phyloP scores from a whole-genome alignment of 2,329 filamentous ascomycete species.

The Apiospora saccharicola region DNA sequence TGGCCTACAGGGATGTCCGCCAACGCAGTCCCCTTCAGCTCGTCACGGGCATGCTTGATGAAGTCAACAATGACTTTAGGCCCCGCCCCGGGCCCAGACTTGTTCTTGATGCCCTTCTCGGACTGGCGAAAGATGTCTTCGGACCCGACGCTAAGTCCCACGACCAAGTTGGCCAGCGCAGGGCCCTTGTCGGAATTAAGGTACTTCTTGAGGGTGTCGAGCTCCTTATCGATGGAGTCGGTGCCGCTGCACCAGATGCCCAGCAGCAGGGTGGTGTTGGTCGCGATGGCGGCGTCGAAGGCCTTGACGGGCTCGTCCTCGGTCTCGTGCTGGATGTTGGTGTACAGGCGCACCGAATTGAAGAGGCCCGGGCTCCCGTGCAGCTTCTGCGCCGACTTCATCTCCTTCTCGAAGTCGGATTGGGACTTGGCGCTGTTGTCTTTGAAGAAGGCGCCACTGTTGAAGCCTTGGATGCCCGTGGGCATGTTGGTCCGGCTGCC shows the following conservation, averaged over 20 bases:
- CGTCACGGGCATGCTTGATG: not conserved
- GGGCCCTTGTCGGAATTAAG: conserved; percentile 70
- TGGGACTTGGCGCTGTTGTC: conserved; percentile 67
- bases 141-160: conserved; percentile 82
- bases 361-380: conserved; percentile 67
- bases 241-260: conserved; percentile 83
- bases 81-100: conserved; percentile 67
- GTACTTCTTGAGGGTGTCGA: conserved; percentile 73
- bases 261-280: conserved; percentile 79
- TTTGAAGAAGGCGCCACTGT: conserved; percentile 71
- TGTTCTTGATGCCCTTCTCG: conserved; percentile 63
- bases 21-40: not conserved
- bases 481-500: not conserved
- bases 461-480: conserved; percentile 67
- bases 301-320: conserved; percentile 54
- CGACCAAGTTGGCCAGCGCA: conserved; percentile 70
- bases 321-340: conserved; percentile 75
- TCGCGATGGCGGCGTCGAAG: conserved; percentile 81
- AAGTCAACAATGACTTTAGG: conserved; percentile 53
- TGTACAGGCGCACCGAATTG: conserved; percentile 77
- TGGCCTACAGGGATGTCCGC: conserved; percentile 70
- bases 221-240: conserved; percentile 72
- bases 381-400: conserved; percentile 70
- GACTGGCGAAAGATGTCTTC: conserved; percentile 77
- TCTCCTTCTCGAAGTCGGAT: conserved; percentile 73